Percentiles rank a stretch among this genome's conserved stretches.
Conservation (phyloP, 2,329 filamentous ascomycete genomes). For the Ascocoryne sarcoides region DNA sequence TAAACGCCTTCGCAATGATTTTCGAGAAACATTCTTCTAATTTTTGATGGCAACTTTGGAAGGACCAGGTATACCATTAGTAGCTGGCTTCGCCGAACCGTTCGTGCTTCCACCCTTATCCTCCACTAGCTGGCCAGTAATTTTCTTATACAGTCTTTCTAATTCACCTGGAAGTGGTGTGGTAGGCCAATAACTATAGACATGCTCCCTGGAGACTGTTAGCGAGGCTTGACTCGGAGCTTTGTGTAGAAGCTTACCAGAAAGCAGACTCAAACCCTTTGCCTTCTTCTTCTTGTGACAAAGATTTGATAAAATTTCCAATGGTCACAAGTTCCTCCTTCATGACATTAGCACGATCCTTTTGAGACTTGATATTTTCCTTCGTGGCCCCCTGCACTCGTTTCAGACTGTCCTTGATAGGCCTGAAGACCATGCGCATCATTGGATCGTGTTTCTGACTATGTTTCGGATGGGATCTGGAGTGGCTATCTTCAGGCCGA, state of each 20-base stretch:
- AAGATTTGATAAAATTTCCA: conserved; percentile 50
- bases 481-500: conserved; percentile 40
- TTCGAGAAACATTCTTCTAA: background rate
- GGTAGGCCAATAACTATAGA: conserved; percentile 27
- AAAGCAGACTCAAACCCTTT: conserved; percentile 22
- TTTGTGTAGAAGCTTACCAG: conserved; percentile 21
- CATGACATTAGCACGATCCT: conserved; percentile 52
- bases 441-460: conserved; percentile 22
- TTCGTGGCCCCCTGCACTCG: conserved; percentile 52
- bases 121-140: conserved; percentile 13
- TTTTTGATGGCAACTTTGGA: background rate
- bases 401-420: conserved; percentile 51
- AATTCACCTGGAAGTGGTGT: conserved; percentile 22
- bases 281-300: conserved; percentile 21
- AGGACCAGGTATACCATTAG: conserved; percentile 8
- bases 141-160: conserved; percentile 25
- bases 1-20: background rate
- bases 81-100: conserved; percentile 4
- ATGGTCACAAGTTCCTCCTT: conserved; percentile 52
- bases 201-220: conserved; percentile 25
- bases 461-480: no score
- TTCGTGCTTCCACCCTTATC: conserved; percentile 6
- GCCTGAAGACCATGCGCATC: conserved; percentile 42
- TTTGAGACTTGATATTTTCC: conserved; percentile 52
- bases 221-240: background rate